Base-by-base conservation (phyloP, 148 eudicot genomes). In the Rhododendron molle region DNA sequence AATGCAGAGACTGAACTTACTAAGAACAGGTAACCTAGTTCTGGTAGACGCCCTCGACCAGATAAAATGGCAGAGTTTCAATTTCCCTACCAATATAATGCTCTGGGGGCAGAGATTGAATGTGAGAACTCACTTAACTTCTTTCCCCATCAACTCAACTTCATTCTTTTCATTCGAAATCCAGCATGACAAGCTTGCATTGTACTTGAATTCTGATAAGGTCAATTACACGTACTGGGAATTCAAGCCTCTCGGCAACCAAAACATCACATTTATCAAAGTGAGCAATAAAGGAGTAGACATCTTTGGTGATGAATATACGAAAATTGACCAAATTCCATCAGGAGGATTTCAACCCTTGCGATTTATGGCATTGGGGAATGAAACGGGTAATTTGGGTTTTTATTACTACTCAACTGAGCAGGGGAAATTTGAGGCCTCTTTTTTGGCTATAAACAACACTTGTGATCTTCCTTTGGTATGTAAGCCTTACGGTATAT, bases 1-100 rank as follows among this genome's bases (percentile, higher is more conserved):
- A 79, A 44, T 92, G 92, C 95, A 97, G 99, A 93, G 91, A 85
- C 88, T 97, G 72, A 86, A 87, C 74, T 88, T 97, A 78, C 92
- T 93, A 28, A 91, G 89, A 47, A 92, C 93, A 28, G 99, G 99
- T 3, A 97, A 97, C 83, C 86, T 97, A 81, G 99, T 94, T 11
- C 85, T 97, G 40, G 96, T 95, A 12, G 98, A 95, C 88, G 88
- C 88, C 8, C 54, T 79, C 72, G 93, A 90, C 85, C 72, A 83
- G 78, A 93, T 97, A 47, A 97, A 91, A 85, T 97, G 99, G 99
- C 99, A 97, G 80, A 95, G 94, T 54, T 97, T 97, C 95, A 95
- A 97, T 87, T 97, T 97, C 80, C 99, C 98, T n/a, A 93, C 98
- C 74, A 91, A 95, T 85, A 87, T 93, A 2, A 91, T 97, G 92